Evolutionary conservation across 164 flowering plant genomes (phyloP).

Genomic region (Echeveria elegans): DNA sequence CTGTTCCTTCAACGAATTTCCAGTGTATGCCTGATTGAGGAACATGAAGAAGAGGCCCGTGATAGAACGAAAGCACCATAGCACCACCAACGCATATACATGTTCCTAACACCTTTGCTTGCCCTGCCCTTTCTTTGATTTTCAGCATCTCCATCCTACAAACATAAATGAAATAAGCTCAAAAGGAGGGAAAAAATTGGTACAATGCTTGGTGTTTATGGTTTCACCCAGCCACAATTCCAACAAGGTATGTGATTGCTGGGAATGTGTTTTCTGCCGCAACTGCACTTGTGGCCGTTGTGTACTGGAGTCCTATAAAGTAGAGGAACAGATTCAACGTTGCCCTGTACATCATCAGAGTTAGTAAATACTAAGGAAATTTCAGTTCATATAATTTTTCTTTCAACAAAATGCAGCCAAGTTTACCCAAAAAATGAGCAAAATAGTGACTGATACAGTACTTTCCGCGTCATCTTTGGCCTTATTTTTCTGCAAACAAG

Average conservation of each 20-base stretch:
- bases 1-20: slow-evolving; percentile 34
- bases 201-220: neutral
- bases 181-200: neutral
- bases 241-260: slow-evolving; percentile 46
- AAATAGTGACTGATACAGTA: neutral
- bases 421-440: slow-evolving; percentile 12
- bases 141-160: slow-evolving; percentile 55
- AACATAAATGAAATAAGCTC: neutral
- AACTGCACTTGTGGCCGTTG: slow-evolving; percentile 42
- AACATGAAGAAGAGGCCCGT: slow-evolving; percentile 37
- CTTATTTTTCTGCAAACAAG: slow-evolving; percentile 17
- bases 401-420: too few species aligned
- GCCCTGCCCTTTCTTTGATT: slow-evolving; percentile 38
- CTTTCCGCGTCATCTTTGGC: slow-evolving; percentile 1
- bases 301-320: slow-evolving; percentile 38
- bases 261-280: slow-evolving; percentile 38
- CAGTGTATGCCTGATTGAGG: slow-evolving; percentile 54
- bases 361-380: too few species aligned
- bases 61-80: slow-evolving; percentile 75
- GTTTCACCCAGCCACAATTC: slow-evolving; percentile 29
- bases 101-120: slow-evolving; percentile 69
- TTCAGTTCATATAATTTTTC: too few species aligned
- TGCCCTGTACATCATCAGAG: slow-evolving; percentile 20
- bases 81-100: slow-evolving; percentile 77
- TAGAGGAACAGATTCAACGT: slow-evolving; percentile 35